Conservation (phyloP, 2,329 filamentous ascomycete genomes). For the Seiridium unicorne region DNA sequence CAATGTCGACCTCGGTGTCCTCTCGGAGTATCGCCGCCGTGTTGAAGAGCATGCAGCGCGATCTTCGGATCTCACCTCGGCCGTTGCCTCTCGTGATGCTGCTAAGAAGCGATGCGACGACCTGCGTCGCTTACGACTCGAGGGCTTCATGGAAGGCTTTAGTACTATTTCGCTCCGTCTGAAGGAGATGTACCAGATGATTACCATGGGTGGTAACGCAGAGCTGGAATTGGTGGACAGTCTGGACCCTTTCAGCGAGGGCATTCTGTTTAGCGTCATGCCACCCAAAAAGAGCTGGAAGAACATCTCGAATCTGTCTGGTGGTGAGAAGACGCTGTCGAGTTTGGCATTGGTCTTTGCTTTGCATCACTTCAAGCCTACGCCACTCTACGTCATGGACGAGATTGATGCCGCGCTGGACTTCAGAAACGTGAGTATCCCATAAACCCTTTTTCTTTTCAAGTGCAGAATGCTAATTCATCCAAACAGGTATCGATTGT, state of each 20-base stretch:
- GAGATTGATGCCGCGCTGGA: slow-evolving; percentile 98
- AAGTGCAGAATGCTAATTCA: not conserved
- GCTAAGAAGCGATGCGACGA: slow-evolving; percentile 94
- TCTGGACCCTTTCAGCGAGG: slow-evolving; percentile 93
- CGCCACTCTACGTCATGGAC: slow-evolving; percentile 98
- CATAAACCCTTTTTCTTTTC: not conserved
- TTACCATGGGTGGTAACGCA: slow-evolving; percentile 98
- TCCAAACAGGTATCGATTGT: slow-evolving; percentile 81
- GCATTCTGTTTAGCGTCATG: slow-evolving; percentile 97
- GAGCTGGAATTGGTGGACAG: slow-evolving; percentile 96
- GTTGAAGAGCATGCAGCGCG: slow-evolving; percentile 80
- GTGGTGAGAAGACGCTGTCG: slow-evolving; percentile 95
- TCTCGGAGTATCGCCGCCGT: slow-evolving; percentile 83
- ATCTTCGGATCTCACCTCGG: slow-evolving; percentile 78
- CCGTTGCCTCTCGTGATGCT: slow-evolving; percentile 74
- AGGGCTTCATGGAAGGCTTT: slow-evolving; percentile 99
- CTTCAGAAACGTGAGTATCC: slow-evolving; percentile 84
- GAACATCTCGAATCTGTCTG: slow-evolving; percentile 93
- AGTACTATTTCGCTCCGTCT: slow-evolving; percentile 87
- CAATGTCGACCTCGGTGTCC: slow-evolving; percentile 83
- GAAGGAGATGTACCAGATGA: slow-evolving; percentile 99
- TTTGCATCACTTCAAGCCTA: slow-evolving; percentile 96
- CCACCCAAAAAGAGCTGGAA: slow-evolving; percentile 99
- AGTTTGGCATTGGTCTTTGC: slow-evolving; percentile 96
- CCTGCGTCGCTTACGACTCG: slow-evolving; percentile 81